Evolutionary conservation across 1,139 yeast genomes (phyloP).

Genomic region (Hemisphaericaspora xylofermentans): DNA sequence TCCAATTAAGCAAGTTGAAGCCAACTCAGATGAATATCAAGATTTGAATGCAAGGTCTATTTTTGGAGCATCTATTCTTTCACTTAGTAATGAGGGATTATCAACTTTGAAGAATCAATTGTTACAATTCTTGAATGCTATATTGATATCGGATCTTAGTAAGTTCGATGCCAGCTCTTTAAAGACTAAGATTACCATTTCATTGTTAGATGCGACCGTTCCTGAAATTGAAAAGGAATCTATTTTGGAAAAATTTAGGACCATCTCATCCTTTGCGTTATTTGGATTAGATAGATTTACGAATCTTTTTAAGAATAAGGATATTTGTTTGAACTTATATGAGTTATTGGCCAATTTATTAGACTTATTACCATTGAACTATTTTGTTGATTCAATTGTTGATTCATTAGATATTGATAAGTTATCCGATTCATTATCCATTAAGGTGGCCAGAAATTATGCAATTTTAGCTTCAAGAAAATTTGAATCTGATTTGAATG

Average conservation of each 20-base stretch:
- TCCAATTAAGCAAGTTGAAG: slow-evolving; percentile 41
- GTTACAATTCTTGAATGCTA: slow-evolving; percentile 40
- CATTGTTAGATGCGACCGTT: slow-evolving; percentile 49
- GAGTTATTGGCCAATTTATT: slow-evolving; percentile 60
- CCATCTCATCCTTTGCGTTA: slow-evolving; percentile 38
- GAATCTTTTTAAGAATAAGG: slow-evolving; percentile 17
- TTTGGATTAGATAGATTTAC: slow-evolving; percentile 34
- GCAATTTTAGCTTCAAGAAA: slow-evolving; percentile 63
- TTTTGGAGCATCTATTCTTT: slow-evolving; percentile 60
- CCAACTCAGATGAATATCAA: slow-evolving; percentile 36
- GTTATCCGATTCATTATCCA: slow-evolving; percentile 32
- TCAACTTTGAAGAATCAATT: slow-evolving; percentile 49
- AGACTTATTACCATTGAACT: slow-evolving; percentile 70
- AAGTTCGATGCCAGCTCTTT: slow-evolving; percentile 42
- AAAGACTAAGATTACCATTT: slow-evolving; percentile 59
- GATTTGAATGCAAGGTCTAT: slow-evolving; percentile 54
- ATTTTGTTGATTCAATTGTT: slow-evolving; percentile 66
- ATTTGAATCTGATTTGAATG: slow-evolving; percentile 60
- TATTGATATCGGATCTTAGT: slow-evolving; percentile 10
- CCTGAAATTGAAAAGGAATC: slow-evolving; percentile 24
- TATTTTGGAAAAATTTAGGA: slow-evolving; percentile 45
- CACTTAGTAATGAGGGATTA: slow-evolving; percentile 51
- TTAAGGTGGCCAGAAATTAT: slow-evolving; percentile 50
- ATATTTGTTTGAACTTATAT: slow-evolving; percentile 30
- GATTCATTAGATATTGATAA: slow-evolving; percentile 52